Evolutionary conservation across 1,284 basidiomycete species (phyloP).

Genomic region (Cryptococcus sp.): DNA sequence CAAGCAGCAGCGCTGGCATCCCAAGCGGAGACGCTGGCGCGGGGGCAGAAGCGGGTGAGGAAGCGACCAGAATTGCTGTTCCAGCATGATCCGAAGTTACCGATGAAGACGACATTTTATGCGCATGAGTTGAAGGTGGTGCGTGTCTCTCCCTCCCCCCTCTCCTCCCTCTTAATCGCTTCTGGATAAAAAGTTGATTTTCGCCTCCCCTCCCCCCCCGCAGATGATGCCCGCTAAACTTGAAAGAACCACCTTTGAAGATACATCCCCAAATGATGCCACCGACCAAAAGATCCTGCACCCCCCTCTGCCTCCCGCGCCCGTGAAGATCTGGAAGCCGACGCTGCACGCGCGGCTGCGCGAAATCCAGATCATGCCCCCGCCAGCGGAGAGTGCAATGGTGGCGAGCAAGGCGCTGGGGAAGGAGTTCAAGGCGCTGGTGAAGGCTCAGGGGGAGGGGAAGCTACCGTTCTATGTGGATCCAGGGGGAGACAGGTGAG

Average conservation of each 20-base stretch:
- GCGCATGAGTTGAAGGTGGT: conserved; percentile 13
- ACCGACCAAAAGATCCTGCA: conserved; percentile 15
- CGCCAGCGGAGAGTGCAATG: conserved; percentile 20
- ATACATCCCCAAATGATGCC: conserved; percentile 15
- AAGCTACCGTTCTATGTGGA: conserved; percentile 25
- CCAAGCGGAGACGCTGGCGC: background rate
- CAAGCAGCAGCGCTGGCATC: background rate
- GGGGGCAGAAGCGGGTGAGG: too few relatives aligned
- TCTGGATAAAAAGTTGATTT: background rate
- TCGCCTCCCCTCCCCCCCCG: background rate
- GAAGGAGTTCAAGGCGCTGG: conserved; percentile 22
- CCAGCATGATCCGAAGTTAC: conserved; percentile 23
- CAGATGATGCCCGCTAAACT: conserved; percentile 28
- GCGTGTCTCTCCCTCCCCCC: background rate
- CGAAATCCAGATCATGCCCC: conserved; percentile 20
- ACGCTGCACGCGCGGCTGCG: conserved; percentile 9
- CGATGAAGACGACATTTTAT: conserved; percentile 6
- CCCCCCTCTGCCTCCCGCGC: background rate
- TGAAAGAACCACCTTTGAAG: conserved; percentile 7
- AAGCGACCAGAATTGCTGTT: conserved; percentile 7
- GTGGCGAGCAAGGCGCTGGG: conserved; percentile 21
- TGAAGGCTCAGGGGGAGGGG: conserved; percentile 19
- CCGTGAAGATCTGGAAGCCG: conserved; percentile 5
- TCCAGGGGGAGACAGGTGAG: conserved; percentile 18
- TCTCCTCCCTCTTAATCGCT: too few relatives aligned